Conservation (phyloP, 225 moss, liverwort and hornwort genomes). For the Polytrichum formosum region DNA sequence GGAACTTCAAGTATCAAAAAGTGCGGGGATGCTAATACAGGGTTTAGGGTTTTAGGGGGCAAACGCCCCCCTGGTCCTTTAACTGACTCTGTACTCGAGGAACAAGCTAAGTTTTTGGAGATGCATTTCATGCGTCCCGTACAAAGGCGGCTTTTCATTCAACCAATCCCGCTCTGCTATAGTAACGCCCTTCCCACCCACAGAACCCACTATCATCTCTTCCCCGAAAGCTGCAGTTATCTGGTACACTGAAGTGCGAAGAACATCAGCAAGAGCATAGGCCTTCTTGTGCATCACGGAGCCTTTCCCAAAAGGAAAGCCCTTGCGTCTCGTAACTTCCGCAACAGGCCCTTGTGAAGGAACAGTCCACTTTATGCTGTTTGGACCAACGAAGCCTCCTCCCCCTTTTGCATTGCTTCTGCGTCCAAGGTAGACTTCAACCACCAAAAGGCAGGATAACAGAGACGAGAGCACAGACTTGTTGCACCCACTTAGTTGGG, state of each 20-base stretch:
- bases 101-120: slow-evolving; percentile 67
- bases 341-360: slow-evolving; percentile 55
- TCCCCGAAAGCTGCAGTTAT: slow-evolving; percentile 74
- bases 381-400: slow-evolving; percentile 62
- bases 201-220: slow-evolving; percentile 61
- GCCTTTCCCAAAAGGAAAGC: slow-evolving; percentile 65
- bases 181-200: slow-evolving; percentile 35
- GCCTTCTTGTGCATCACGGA: slow-evolving; percentile 78
- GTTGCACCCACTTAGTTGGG: slow-evolving; percentile 76
- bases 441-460: slow-evolving; percentile 69
- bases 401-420: slow-evolving; percentile 53
- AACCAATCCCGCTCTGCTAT: slow-evolving; percentile 76
- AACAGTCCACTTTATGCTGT: slow-evolving; percentile 83
- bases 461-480: slow-evolving; percentile 70
- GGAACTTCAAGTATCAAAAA: too few relatives aligned
- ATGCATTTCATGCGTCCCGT: slow-evolving; percentile 72
- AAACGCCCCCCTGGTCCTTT: background rate
- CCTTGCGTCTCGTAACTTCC: slow-evolving; percentile 46
- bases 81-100: slow-evolving; percentile 53
- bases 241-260: slow-evolving; percentile 74
- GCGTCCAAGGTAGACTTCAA: slow-evolving; percentile 77
- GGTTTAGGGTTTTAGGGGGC: too few relatives aligned
- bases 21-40: too few relatives aligned
- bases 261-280: slow-evolving; percentile 77
- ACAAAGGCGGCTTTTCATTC: slow-evolving; percentile 55